Conservation (phyloP, 139 green algal genomes). For the Micractinium sp. region DNA sequence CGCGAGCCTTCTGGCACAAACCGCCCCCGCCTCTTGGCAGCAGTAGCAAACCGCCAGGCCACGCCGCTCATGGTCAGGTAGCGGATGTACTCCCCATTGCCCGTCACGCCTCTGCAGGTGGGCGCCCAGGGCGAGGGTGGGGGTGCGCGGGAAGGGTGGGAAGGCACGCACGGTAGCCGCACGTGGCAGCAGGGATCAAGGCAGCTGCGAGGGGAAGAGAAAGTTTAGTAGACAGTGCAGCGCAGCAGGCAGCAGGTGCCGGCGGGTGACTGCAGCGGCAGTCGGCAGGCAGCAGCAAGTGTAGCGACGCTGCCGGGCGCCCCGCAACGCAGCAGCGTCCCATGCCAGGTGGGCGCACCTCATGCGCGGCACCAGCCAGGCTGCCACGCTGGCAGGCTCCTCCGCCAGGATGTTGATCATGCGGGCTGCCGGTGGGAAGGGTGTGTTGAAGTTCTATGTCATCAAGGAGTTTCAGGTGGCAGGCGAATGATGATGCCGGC, state of each 20-base stretch:
- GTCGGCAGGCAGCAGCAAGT: not conserved
- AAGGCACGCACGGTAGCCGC: no score
- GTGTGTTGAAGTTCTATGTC: not conserved
- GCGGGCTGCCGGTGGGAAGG: constrained; percentile 17
- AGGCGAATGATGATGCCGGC: no score
- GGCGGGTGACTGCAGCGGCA: not conserved
- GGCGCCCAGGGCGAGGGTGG: not conserved
- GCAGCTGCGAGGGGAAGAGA: not conserved
- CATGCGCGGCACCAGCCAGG: constrained; percentile 57
- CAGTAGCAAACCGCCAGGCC: constrained; percentile 37
- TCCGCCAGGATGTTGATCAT: constrained; percentile 64
- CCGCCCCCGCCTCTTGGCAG: constrained; percentile 6
- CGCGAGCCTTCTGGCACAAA: constrained; percentile 36
- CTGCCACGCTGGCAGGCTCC: constrained; percentile 41
- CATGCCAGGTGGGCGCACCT: not conserved
- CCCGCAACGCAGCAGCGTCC: no score
- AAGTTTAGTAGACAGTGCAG: not conserved
- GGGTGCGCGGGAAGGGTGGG: not conserved
- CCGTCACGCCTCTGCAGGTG: constrained; percentile 39
- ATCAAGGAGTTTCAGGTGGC: not conserved
- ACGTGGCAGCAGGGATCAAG: not conserved
- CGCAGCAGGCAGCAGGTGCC: not conserved
- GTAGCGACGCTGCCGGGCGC: no score
- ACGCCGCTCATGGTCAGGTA: constrained; percentile 40
- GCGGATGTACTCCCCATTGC: constrained; percentile 50